Evolutionary conservation across 345 rosid species (phyloP).

Genomic region (Aquilaria sinensis): DNA sequence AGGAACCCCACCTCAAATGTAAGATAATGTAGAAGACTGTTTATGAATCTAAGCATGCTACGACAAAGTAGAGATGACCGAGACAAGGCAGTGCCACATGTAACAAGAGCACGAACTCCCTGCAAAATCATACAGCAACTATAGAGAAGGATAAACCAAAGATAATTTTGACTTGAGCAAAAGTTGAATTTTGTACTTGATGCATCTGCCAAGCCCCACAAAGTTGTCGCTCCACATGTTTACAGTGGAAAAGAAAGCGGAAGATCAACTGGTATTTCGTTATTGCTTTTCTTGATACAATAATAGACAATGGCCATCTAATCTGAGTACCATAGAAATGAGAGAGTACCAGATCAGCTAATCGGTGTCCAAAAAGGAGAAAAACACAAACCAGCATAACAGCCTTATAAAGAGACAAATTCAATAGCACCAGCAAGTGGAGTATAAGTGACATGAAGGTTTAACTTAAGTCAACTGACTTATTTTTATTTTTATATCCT

Average conservation of each 20-base stretch:
- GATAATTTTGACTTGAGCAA: not conserved
- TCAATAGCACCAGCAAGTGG: slow-evolving; percentile 1
- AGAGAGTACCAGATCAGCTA: slow-evolving; percentile 12
- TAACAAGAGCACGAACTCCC: slow-evolving; percentile 77
- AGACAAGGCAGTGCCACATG: slow-evolving; percentile 69
- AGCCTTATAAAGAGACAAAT: not conserved
- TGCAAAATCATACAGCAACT: slow-evolving; percentile 24
- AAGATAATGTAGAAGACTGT: slow-evolving; percentile 91
- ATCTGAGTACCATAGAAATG: slow-evolving; percentile 44
- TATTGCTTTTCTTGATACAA: slow-evolving; percentile 83
- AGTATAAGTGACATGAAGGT: slow-evolving; percentile 4
- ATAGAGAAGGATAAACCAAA: slow-evolving; percentile 8
- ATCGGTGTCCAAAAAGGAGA: not conserved
- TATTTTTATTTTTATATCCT: too few species aligned
- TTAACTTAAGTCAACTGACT: too few species aligned
- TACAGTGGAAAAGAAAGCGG: slow-evolving; percentile 88
- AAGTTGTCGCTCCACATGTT: slow-evolving; percentile 95
- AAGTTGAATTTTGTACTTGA: slow-evolving; percentile 53
- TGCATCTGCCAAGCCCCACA: slow-evolving; percentile 97
- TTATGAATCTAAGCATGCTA: slow-evolving; percentile 93
- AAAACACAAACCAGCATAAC: slow-evolving; percentile 1
- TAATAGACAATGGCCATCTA: slow-evolving; percentile 93
- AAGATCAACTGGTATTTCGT: slow-evolving; percentile 88
- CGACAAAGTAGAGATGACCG: slow-evolving; percentile 96
- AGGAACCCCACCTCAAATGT: slow-evolving; percentile 86